A percentile compares a stretch with the other conserved stretches of the same genome.
These are phyloP conservation scores for Symbiodinium natans DNA, from an alignment of 73 alveolate species.

Conservation along the genomic window DNA sequence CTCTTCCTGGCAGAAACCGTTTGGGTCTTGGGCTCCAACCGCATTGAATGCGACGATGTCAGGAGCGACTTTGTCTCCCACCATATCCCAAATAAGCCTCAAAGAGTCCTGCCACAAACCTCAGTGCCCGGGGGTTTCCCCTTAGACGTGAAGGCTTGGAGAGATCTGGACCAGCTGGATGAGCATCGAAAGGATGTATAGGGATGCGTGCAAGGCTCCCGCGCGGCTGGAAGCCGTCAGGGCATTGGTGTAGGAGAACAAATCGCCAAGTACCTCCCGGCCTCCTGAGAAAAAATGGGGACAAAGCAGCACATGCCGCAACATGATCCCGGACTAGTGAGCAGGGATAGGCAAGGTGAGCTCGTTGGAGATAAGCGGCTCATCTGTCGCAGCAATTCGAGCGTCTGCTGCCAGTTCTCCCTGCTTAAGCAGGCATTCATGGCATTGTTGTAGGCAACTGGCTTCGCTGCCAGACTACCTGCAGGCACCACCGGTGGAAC, in stretches of 20 bases:
- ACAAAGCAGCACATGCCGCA: too few species aligned
- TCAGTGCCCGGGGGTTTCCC: not conserved
- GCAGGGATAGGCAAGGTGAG: too few species aligned
- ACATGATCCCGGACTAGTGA: too few species aligned
- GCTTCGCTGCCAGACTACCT: not conserved
- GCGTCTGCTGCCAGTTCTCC: not conserved
- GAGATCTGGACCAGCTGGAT: too few species aligned
- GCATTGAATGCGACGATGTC: constrained; percentile 14
- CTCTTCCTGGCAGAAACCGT: too few species aligned
- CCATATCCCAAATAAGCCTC: not conserved
- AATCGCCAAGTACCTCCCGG: not conserved
- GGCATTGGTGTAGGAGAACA: constrained; percentile 5
- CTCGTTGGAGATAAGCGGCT: not conserved
- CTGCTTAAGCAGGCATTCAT: not conserved
- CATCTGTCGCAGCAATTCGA: not conserved
- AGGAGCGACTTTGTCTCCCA: not conserved
- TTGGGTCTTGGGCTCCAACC: not conserved
- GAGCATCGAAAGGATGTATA: too few species aligned
- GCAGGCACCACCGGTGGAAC: too few species aligned
- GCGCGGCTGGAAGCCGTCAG: not conserved
- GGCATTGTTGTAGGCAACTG: constrained; percentile 24
- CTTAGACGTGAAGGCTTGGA: too few species aligned
- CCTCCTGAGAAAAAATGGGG: not conserved
- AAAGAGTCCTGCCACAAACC: not conserved
- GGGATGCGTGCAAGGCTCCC: not conserved